Evolutionary conservation across 2,329 filamentous ascomycete genomes (phyloP).

Genomic region (Penicillium concentricum): DNA sequence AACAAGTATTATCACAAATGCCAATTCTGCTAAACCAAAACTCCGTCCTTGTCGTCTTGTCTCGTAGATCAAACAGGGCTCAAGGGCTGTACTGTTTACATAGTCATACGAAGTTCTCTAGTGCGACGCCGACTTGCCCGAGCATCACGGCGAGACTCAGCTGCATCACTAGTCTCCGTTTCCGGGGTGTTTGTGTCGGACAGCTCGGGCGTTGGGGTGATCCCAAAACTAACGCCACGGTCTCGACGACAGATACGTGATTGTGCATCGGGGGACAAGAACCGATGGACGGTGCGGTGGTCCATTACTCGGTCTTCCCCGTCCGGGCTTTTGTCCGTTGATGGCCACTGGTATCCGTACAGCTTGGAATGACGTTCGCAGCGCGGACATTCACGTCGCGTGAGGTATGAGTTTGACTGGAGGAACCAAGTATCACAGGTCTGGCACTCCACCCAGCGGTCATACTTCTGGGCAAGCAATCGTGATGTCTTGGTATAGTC

Average conservation of each 20-base stretch:
- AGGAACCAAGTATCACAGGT: constrained; percentile 82
- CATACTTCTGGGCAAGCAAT: constrained; percentile 72
- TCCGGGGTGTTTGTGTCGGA: constrained; percentile 39
- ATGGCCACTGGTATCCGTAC: constrained; percentile 94
- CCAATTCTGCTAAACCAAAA: neutral
- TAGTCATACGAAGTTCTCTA: constrained; percentile 36
- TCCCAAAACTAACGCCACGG: constrained; percentile 37
- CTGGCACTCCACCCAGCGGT: constrained; percentile 84
- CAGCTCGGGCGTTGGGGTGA: constrained; percentile 39
- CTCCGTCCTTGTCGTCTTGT: neutral
- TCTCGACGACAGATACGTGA: constrained; percentile 36
- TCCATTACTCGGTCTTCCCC: constrained; percentile 70
- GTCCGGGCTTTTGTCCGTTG: constrained; percentile 84
- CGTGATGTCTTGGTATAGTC: constrained; percentile 81
- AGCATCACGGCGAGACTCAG: constrained; percentile 36
- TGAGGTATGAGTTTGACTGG: constrained; percentile 83
- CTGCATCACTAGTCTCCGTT: constrained; percentile 37
- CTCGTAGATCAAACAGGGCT: constrained; percentile 2
- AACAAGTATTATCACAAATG: constrained; percentile 14
- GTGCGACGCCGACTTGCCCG: constrained; percentile 35
- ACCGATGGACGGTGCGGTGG: constrained; percentile 83
- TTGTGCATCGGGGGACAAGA: constrained; percentile 71
- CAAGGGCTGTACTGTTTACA: constrained; percentile 24
- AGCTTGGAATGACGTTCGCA: constrained; percentile 95
- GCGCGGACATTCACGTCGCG: constrained; percentile 79